phyloP scores from a whole-genome alignment of 2,329 filamentous ascomycete genomes.

The Aspergillus arachidicola region DNA sequence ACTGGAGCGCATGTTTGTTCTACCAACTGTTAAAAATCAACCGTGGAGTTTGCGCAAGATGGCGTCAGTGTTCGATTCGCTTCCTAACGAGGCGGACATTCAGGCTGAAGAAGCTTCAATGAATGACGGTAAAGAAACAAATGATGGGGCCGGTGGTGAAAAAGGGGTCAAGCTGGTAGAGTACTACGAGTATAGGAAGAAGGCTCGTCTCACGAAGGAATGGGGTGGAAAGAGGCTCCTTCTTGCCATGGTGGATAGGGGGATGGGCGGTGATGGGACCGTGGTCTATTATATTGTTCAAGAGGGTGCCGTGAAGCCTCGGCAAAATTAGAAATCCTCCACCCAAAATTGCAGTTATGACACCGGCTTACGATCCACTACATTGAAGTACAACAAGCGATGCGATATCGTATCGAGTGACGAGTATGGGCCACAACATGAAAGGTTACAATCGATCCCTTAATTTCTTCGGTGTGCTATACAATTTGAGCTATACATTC shows the following conservation, averaged over 20 bases:
- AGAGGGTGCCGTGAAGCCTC: slow-evolving; percentile 65
- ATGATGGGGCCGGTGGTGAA: slow-evolving; percentile 21
- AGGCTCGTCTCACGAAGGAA: slow-evolving; percentile 33
- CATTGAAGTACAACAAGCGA: not conserved
- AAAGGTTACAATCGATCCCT: not conserved
- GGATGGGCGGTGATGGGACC: slow-evolving; percentile 59
- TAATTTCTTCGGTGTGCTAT: slow-evolving; percentile 1
- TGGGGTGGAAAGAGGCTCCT: slow-evolving; percentile 58
- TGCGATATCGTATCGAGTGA: not conserved
- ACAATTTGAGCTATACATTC: slow-evolving; percentile 5
- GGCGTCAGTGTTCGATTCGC: slow-evolving; percentile 59
- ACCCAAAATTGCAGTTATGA: not conserved
- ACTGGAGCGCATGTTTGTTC: slow-evolving; percentile 60
- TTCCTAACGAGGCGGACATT: slow-evolving; percentile 34
- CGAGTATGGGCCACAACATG: not conserved
- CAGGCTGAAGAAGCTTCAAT: slow-evolving; percentile 9
- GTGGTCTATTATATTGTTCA: slow-evolving; percentile 68
- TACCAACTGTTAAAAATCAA: slow-evolving; percentile 62
- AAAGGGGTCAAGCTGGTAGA: slow-evolving; percentile 33
- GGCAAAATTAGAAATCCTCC: slow-evolving; percentile 56
- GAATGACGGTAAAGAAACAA: slow-evolving; percentile 17
- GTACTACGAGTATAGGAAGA: slow-evolving; percentile 33
- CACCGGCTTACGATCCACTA: not conserved
- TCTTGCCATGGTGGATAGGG: slow-evolving; percentile 57
- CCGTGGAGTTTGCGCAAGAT: slow-evolving; percentile 60